Conservation (phyloP, 202 grass and related monocot genomes). For the Digitaria exilis region DNA sequence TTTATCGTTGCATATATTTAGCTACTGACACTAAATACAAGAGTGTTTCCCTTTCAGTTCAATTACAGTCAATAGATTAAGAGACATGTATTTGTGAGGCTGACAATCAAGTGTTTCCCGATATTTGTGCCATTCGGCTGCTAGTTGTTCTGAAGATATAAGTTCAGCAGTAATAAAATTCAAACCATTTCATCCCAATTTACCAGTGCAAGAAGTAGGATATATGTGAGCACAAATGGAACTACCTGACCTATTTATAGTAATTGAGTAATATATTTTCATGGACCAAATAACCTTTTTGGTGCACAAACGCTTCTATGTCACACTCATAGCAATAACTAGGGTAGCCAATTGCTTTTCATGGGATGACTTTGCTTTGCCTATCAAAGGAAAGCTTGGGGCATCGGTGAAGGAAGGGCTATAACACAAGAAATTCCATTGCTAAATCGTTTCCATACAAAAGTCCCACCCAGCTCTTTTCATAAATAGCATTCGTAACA, state of each 20-base stretch:
- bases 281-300: neutral
- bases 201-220: slow-evolving; percentile 7
- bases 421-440: slow-evolving; percentile 4
- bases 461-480: too few relatives aligned
- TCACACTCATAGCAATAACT: neutral
- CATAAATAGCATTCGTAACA: neutral
- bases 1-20: neutral
- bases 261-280: neutral
- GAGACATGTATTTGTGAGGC: neutral
- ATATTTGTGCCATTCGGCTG: neutral
- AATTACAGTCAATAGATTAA: neutral
- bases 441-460: neutral
- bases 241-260: neutral
- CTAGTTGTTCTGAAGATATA: neutral
- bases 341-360: neutral
- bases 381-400: neutral
- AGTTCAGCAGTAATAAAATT: neutral
- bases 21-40: neutral
- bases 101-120: neutral
- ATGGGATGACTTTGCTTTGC: slow-evolving; percentile 12
- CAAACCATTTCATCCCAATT: neutral
- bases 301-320: neutral
- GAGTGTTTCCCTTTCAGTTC: neutral
- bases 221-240: neutral
- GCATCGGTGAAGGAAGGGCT: neutral